Evolutionary conservation across 1,284 basidiomycete species (phyloP), one percentile per base, ranked within the genome.

Genomic region (Ceratorhiza oryzae-sativae): DNA sequence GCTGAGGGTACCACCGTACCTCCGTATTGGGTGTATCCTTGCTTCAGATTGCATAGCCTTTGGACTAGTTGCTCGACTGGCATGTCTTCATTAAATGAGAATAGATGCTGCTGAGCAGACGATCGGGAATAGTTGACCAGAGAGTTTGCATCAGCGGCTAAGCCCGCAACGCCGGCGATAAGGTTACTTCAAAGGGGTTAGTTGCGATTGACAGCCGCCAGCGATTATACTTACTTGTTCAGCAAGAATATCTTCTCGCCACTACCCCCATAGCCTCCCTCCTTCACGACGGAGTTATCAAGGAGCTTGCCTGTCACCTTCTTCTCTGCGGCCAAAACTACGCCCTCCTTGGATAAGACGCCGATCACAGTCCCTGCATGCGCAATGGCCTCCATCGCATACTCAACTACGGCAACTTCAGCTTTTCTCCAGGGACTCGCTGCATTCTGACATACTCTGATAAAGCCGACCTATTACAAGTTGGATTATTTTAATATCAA

Each of bases 341-440:
- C 93, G 0, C 97, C 97, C 76, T 96, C 94, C 79, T 93, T 94
- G 23, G 95, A 94, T n/a, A 97, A 86, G 70, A 98, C 91, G 48
- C 95, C 95, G 34, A 98, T 88, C 53, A 97, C 95, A 15, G 95
- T 96, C 75, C 96, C 96, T 32, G 95, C 96, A 78, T 97, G 94
- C 32, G 94, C 96, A 85, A 98, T 98, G 74, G 95, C 95, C 80
- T 98, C 95, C 95, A 98, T 98, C 62, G 95, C 95, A 87, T 98
- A 98, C 83, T 98, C 95, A 83, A 98, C 95, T 95, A 80, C 48
- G 73, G 72, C 74, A 77, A 30, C 13, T 68, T 71, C 67, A 73
- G 75, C 56, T 68, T 67, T 34, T 12, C 10, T 13, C 18, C 20
- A 13, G 32, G 15, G 18, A 30, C 6, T 27, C 41, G 53, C 15